Evolutionary conservation across 495 filamentous ascomycete species (phyloP), one percentile per base, ranked within the genome.

Genomic region (Lasiosphaeria hispida): DNA sequence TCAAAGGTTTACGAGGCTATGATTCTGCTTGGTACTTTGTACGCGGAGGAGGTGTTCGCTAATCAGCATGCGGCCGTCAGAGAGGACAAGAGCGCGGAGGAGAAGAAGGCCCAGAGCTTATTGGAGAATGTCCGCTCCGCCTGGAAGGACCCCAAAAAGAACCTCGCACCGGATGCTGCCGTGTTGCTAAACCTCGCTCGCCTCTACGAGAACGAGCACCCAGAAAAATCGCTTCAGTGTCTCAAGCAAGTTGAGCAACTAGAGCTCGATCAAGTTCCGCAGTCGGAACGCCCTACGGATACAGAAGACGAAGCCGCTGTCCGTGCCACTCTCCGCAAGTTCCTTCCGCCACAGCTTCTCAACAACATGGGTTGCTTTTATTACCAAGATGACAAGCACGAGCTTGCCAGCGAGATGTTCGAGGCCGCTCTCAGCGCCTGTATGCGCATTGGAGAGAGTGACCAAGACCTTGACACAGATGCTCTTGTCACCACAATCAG

Each of bases 311-410:
- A 82, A 36, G 79, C 81, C n/a, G 77, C 82, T 30, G 63, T 82
- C 23, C 82, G 81, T 52, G 75, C 77, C 34, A 75, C 74, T 23
- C 76, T 94, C 35, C 85, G 90, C 36, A 85, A 91, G 67, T 75
- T 84, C 57, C 76, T 97, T 0, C 88, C 92, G 4, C 91, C 95
- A 1, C 92, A 97, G 69, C 78, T 98, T 1, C 83, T 97, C 41
- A 97, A 96, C 77, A 97, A 98, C 66, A 95, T 98, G 70, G 94
- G 90, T 3, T 94, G 90, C 69, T 96, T 97, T 75, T 82, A 95
- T 59, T 97, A 89, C 62, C 90, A 95, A 63, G 77, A 82, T 0
- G 95, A 95, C 63, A 91, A 90, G 63, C 86, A 89, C 59, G 83
- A 86, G 17, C 75, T 82, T 47, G 92, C 95, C n/a, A 85, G 88